Percentiles rank a stretch among this genome's conserved stretches.
phyloP scores from a whole-genome alignment of 2,329 filamentous ascomycete species.

The Sporothrix brunneoviolacea region DNA sequence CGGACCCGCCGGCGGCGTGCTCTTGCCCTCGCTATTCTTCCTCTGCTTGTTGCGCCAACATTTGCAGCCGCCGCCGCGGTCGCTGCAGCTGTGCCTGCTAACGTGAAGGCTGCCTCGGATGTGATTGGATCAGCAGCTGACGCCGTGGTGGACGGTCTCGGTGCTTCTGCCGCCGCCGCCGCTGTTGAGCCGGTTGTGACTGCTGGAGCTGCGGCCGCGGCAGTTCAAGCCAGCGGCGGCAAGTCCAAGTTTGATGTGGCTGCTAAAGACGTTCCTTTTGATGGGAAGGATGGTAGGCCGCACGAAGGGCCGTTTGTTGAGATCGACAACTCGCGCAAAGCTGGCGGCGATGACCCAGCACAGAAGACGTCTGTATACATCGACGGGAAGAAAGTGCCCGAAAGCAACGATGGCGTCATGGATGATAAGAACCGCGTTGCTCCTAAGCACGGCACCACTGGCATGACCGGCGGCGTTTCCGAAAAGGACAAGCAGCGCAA shows the following conservation, averaged over 20 bases:
- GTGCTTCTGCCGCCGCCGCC: background rate
- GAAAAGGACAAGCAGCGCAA: conserved; percentile 76
- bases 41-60: conserved; percentile 15
- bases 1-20: conserved; percentile 12
- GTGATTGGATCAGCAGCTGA: conserved; percentile 1
- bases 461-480: conserved; percentile 82
- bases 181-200: conserved; percentile 1
- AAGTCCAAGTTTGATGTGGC: conserved; percentile 34
- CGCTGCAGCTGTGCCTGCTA: background rate
- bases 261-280: conserved; percentile 76
- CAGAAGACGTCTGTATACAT: conserved; percentile 47
- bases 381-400: conserved; percentile 55
- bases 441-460: conserved; percentile 79
- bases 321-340: conserved; percentile 34
- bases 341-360: conserved; percentile 36
- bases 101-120: background rate
- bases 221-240: conserved; percentile 10
- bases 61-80: conserved; percentile 11
- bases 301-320: conserved; percentile 78
- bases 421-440: conserved; percentile 71
- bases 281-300: conserved; percentile 89
- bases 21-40: conserved; percentile 15
- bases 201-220: conserved; percentile 1
- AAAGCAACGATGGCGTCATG: conserved; percentile 78
- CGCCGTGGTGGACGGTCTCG: background rate